These are phyloP conservation scores for Calocybe indica DNA, from an alignment of 768 basidiomycete genomes.

Conservation along the genomic window DNA sequence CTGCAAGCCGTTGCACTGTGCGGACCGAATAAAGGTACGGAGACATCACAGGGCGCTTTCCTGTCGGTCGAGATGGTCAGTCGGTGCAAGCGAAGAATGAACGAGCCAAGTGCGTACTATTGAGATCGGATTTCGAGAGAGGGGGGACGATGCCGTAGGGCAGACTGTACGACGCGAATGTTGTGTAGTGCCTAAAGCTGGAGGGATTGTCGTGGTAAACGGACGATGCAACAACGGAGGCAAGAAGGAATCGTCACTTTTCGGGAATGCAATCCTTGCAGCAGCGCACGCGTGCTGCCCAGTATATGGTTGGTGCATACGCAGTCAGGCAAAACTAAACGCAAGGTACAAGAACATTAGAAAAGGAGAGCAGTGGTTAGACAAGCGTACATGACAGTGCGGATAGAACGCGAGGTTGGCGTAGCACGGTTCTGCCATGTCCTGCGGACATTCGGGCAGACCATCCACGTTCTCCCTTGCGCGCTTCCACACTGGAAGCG, in stretches of 20 bases:
- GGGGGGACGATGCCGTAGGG: background rate
- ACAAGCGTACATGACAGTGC: constrained; percentile 12
- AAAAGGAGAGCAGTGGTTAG: background rate
- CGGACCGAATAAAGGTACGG: constrained; percentile 3
- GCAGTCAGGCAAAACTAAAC: constrained; percentile 6
- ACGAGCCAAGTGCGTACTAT: background rate
- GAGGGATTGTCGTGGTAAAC: background rate
- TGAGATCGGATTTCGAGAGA: background rate
- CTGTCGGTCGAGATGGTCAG: background rate
- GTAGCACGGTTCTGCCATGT: constrained; percentile 20
- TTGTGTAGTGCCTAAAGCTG: background rate
- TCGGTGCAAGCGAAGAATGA: background rate
- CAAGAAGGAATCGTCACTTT: constrained; percentile 1
- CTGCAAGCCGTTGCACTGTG: background rate
- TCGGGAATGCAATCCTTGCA: constrained; percentile 13
- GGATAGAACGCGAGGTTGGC: constrained; percentile 14
- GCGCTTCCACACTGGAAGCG: constrained; percentile 16
- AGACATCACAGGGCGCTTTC: too few species aligned
- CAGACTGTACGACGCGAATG: background rate
- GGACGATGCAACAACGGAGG: background rate
- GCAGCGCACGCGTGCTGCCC: constrained; percentile 9
- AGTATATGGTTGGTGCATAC: constrained; percentile 7
- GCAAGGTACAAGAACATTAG: background rate
- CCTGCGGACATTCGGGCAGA: constrained; percentile 17
- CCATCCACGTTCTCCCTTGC: constrained; percentile 9